Evolutionary conservation across 2,329 filamentous ascomycete species (phyloP).

Genomic region (Botryotinia calthae): DNA sequence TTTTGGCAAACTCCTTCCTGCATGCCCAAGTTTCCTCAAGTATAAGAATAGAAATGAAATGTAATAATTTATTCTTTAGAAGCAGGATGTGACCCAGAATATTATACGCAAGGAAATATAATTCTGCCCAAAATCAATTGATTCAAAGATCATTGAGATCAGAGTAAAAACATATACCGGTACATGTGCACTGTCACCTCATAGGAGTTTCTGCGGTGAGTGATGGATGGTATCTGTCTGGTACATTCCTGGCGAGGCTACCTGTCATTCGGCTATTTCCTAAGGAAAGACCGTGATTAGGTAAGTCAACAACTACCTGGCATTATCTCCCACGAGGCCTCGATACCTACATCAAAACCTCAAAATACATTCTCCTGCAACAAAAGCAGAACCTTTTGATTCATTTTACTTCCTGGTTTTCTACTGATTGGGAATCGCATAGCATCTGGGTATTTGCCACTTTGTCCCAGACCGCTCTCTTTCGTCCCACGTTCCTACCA

Average conservation of each 20-base stretch:
- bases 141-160: background rate
- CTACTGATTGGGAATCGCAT: background rate
- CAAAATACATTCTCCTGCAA: background rate
- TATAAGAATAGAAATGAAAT: background rate
- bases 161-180: background rate
- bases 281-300: constrained; percentile 4
- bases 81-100: background rate
- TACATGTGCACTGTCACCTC: background rate
- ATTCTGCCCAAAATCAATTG: background rate
- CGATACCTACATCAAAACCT: background rate
- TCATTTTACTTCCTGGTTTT: background rate
- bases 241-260: background rate
- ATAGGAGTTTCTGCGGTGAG: background rate
- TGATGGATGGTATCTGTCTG: background rate
- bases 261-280: constrained; percentile 22
- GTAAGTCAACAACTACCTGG: constrained; percentile 22
- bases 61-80: background rate
- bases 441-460: background rate
- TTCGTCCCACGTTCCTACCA: background rate
- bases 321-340: constrained; percentile 16
- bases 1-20: background rate
- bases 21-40: background rate
- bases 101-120: background rate
- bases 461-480: background rate
- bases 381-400: background rate